Base-by-base conservation (phyloP, 2,329 filamentous ascomycete genomes). In the Xylaria sp. region DNA sequence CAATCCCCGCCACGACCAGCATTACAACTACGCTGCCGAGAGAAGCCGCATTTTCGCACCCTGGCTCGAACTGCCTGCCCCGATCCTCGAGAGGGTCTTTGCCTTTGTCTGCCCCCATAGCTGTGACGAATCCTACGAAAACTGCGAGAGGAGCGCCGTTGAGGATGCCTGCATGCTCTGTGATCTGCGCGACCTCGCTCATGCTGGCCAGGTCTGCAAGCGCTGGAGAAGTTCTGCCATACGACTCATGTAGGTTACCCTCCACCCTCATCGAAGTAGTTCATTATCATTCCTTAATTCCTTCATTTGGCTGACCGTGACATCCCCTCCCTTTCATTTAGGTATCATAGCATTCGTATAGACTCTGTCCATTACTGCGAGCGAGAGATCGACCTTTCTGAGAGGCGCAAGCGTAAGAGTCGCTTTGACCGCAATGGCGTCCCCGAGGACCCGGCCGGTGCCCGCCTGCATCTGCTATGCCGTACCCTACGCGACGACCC, bases 331-430 rank as follows among this genome's bases (percentile, higher is more conserved):
- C 51, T n/a, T n/a, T 25, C 51, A 15, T 15, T 39, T 74, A 96
- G 93, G 72, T 97, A 96, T 78, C 90, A 90, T 74, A 94, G 93
- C 82, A 90, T 98, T 71, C 92, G 94, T 66, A 96, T 98, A 77
- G 95, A 98, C 77, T 88, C 92, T 20, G 94, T 97, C 36, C 95
- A 98, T 80, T 97, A 97, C 81, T 98, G 95, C 83, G 89, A 92
- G 70, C 90, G 92, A 73, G 95, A 98, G 79, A 90, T 92, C 66
- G 84, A 91, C 73, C 87, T 97, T 39, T 88, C 92, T 60, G 92
- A 95, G 73, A 89, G 87, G 78, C 91, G 94, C 69, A 93, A 92
- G 77, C 89, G 89, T 69, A 87, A 87, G 66, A 90, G 89, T 39
- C 88, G 89, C 74, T 90, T 93, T 77, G 86, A 92, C 77, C 86